These are phyloP conservation scores for Scheffersomyces lignosus DNA, from an alignment of 805 yeast species.

Conservation along the genomic window DNA sequence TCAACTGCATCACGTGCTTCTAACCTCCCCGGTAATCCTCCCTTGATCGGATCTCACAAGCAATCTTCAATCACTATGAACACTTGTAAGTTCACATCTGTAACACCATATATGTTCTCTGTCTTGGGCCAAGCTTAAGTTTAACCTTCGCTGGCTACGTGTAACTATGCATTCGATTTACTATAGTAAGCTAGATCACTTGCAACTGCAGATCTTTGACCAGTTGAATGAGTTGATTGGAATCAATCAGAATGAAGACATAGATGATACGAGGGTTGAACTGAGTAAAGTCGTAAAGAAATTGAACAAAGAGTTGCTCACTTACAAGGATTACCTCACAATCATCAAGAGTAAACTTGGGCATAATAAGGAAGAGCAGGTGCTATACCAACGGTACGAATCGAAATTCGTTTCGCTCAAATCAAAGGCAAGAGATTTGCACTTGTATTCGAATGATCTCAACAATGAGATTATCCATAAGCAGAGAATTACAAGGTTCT, in stretches of 20 bases:
- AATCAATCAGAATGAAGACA: constrained; percentile 16
- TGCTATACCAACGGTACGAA: constrained; percentile 16
- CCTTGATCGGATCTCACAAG: too few relatives aligned
- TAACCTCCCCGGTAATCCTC: too few relatives aligned
- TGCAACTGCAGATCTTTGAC: too few relatives aligned
- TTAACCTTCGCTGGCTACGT: too few relatives aligned
- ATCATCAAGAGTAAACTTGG: constrained; percentile 12
- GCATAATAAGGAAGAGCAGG: constrained; percentile 1
- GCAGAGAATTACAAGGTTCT: constrained; percentile 28
- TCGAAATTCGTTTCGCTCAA: constrained; percentile 21
- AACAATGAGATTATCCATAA: constrained; percentile 30
- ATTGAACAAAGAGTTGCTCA: constrained; percentile 16
- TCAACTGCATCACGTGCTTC: too few relatives aligned
- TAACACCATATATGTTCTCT: too few relatives aligned
- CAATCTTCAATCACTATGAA: too few relatives aligned
- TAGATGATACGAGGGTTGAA: constrained; percentile 3
- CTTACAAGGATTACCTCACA: constrained; percentile 16
- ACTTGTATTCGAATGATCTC: constrained; percentile 23
- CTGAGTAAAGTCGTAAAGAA: constrained; percentile 11
- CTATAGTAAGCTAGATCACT: too few relatives aligned
- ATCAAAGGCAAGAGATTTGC: constrained; percentile 26
- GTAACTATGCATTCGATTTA: too few relatives aligned
- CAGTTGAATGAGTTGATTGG: constrained; percentile 3
- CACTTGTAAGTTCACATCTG: too few relatives aligned
- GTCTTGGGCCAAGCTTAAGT: too few relatives aligned